phyloP scores from a whole-genome alignment of 2,329 filamentous ascomycete genomes.

The Alternaria metachromatica region DNA sequence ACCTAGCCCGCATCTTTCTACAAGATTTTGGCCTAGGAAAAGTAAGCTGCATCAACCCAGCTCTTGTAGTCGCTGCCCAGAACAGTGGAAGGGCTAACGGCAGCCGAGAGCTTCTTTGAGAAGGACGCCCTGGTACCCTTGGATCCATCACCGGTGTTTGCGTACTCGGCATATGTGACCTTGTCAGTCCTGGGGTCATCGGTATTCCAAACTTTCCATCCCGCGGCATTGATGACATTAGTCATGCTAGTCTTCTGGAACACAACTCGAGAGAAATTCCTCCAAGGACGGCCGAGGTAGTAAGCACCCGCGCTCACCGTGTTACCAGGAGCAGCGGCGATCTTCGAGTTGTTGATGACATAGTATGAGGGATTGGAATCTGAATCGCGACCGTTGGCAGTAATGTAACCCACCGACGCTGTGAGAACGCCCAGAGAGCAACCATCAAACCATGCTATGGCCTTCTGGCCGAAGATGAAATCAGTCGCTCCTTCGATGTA shows the following conservation, averaged over 20 bases:
- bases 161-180: constrained; percentile 65
- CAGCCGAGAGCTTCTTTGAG: constrained; percentile 47
- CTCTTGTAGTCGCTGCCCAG: constrained; percentile 49
- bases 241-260: constrained; percentile 61
- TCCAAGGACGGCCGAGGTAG: constrained; percentile 63
- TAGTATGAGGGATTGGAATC: constrained; percentile 55
- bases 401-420: constrained; percentile 51
- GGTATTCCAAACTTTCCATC: constrained; percentile 64
- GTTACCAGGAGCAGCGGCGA: constrained; percentile 52
- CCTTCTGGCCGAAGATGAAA: constrained; percentile 65
- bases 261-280: constrained; percentile 58
- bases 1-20: not conserved
- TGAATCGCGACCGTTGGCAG: constrained; percentile 44
- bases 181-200: constrained; percentile 58
- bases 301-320: constrained; percentile 50
- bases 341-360: constrained; percentile 62
- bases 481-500: constrained; percentile 66
- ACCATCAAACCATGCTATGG: constrained; percentile 60
- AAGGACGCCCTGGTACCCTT: constrained; percentile 61
- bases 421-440: constrained; percentile 57
- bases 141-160: constrained; percentile 65
- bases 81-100: constrained; percentile 54
- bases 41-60: constrained; percentile 43
- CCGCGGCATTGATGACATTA: constrained; percentile 64
- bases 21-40: constrained; percentile 21